Conservation (phyloP, 129 eudicot species). For the Lactuca sativa region DNA sequence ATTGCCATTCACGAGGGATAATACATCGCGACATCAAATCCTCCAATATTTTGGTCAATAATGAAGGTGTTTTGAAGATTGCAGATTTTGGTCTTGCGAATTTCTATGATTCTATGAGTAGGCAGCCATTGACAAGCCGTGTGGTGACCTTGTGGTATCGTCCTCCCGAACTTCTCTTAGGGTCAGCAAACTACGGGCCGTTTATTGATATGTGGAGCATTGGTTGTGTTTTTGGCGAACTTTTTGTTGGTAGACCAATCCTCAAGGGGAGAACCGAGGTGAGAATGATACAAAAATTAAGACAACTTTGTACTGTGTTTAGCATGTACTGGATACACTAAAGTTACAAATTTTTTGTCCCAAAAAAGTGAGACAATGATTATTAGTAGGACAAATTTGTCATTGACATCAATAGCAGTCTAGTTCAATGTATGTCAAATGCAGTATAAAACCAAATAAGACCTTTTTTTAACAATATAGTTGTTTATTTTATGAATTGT, state of each 20-base stretch:
- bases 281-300: conserved; percentile 6
- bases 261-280: conserved; percentile 91
- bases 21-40: conserved; percentile 78
- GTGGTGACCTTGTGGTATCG: conserved; percentile 94
- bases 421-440: too few species aligned
- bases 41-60: conserved; percentile 74
- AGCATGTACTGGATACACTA: too few species aligned
- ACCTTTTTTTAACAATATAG: background rate
- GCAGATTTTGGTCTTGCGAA: conserved; percentile 87
- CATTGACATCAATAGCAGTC: too few species aligned
- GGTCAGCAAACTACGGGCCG: conserved; percentile 61
- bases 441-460: too few species aligned
- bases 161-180: conserved; percentile 80
- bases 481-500: background rate
- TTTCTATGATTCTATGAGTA: conserved; percentile 33
- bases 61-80: conserved; percentile 70
- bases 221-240: conserved; percentile 81
- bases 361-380: too few species aligned
- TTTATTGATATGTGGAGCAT: conserved; percentile 76
- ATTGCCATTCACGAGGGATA: conserved; percentile 70
- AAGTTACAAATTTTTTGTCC: too few species aligned
- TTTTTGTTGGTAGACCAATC: conserved; percentile 59
- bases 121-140: conserved; percentile 63
- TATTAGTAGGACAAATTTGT: too few species aligned
- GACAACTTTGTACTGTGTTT: too few species aligned